Evolutionary conservation across 2,329 filamentous ascomycete genomes (phyloP).

Genomic region (Curvularia hawaiiensis): DNA sequence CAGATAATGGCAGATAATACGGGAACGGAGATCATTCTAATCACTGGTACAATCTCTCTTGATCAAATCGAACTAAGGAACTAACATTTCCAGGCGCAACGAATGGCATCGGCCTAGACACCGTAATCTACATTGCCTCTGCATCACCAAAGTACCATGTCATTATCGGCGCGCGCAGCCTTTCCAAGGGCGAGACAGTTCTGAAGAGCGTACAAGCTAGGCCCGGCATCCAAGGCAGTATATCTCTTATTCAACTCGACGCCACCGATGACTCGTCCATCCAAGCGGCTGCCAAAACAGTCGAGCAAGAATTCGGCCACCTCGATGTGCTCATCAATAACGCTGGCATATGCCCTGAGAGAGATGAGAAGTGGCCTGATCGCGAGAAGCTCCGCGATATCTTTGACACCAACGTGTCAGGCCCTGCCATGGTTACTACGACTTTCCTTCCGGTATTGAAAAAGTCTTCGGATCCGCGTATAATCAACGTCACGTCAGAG

Average conservation of each 20-base stretch:
- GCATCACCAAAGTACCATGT: slow-evolving; percentile 42
- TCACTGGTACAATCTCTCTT: slow-evolving; percentile 27
- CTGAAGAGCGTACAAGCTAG: slow-evolving; percentile 35
- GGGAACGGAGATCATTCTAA: slow-evolving; percentile 35
- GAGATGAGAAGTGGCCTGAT: slow-evolving; percentile 12
- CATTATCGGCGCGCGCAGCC: slow-evolving; percentile 43
- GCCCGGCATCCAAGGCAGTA: slow-evolving; percentile 33
- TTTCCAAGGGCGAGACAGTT: slow-evolving; percentile 39
- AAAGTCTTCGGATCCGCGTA: slow-evolving; percentile 32
- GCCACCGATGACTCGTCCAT: slow-evolving; percentile 44
- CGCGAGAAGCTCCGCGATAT: slow-evolving; percentile 27
- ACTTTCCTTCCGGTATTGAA: slow-evolving; percentile 43
- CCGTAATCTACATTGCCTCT: slow-evolving; percentile 34
- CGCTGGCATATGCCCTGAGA: slow-evolving; percentile 62
- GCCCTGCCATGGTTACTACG: slow-evolving; percentile 41
- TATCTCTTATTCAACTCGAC: slow-evolving; percentile 45
- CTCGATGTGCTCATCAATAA: slow-evolving; percentile 89
- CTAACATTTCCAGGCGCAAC: slow-evolving; percentile 35
- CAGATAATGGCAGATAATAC: slow-evolving; percentile 16
- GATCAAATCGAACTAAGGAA: neutral
- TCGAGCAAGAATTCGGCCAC: slow-evolving; percentile 34
- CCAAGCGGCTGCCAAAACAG: slow-evolving; percentile 38
- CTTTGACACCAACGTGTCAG: slow-evolving; percentile 48
- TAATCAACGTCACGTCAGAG: slow-evolving; percentile 46
- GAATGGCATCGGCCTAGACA: slow-evolving; percentile 45